phyloP scores from a whole-genome alignment of 129 eudicot genomes.

The Sambucus nigra region DNA sequence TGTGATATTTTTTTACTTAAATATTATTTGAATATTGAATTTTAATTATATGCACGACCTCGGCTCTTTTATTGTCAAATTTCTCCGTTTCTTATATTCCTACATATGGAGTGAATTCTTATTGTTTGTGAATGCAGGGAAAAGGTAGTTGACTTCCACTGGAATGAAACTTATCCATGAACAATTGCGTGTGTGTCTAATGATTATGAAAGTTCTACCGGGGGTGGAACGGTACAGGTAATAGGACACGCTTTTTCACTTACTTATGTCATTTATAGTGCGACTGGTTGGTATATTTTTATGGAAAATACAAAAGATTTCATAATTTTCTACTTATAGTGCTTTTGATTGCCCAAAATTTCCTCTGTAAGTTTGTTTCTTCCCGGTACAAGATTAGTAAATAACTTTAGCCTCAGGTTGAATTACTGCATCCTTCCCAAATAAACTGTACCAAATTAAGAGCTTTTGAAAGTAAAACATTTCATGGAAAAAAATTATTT shows the following conservation, averaged over 20 bases:
- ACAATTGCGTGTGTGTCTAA: slow-evolving; percentile 93
- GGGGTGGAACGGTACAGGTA: slow-evolving; percentile 98
- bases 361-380: too few species aligned
- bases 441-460: too few species aligned
- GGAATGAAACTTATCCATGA: slow-evolving; percentile 90
- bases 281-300: background rate
- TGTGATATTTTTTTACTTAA: too few species aligned
- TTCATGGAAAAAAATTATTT: too few species aligned
- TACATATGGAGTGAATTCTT: background rate
- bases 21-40: too few species aligned
- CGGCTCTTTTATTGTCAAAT: background rate
- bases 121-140: slow-evolving; percentile 30
- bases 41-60: too few species aligned
- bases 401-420: too few species aligned
- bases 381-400: too few species aligned
- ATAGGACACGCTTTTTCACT: background rate
- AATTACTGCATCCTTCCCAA: too few species aligned
- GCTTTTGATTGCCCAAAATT: too few species aligned
- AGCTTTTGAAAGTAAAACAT: too few species aligned
- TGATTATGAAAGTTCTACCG: slow-evolving; percentile 80
- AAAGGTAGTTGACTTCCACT: slow-evolving; percentile 91
- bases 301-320: background rate
- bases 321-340: background rate
- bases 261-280: background rate
- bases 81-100: background rate